Base-by-base conservation (phyloP, 805 yeast genomes). In the Wickerhamomyces sydowiorum region DNA sequence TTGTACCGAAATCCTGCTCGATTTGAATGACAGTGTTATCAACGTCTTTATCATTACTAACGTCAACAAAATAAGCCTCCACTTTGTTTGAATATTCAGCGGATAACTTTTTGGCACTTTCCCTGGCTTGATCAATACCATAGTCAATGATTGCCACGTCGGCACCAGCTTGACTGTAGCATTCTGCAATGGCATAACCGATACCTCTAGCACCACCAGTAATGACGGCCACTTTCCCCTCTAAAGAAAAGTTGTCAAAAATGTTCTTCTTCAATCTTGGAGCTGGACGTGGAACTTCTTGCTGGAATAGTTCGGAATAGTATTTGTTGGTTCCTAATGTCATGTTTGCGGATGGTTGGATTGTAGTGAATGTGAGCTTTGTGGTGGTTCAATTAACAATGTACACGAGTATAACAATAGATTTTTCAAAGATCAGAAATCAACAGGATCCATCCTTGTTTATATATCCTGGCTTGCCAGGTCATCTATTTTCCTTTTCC, bases 141-240 rank as follows among this genome's bases (percentile, higher is more conserved):
- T 54, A 53, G 30, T 59, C 60, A n/a, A 55, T 41, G 38, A 63
- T 51, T 8, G 86, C 86, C 27, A 88, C 76, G 48, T 83, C 83
- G 9, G 95, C 95, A 39, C 96, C 96, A 4, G 91, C 91, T 65
- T 86, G 91, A 38, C 89, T 84, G 54, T 70, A 86, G 2, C 88
- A 90, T 60, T 79, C 85, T 35, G 95, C 95, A 28, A 85, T 84
- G 5, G 86, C 86, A 52, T 62, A 75, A 14, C 96, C 96, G 50
- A 87, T 86, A 27, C 96, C 96, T 36, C 83, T 72, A 15, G 90
- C 80, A 12, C 87, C 85, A 36, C 96, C 96, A n/a, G 95, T 84
- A 44, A 87, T 76, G 4, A 86, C 78, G 22, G 95, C 93, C 13
- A 81, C 82, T 63, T 85, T 86, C 22, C 93, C 95, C 64, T 81